Percentiles rank a stretch among this genome's conserved stretches.
phyloP scores from a whole-genome alignment of 2,329 filamentous ascomycete genomes.

The Biscogniauxia marginata region DNA sequence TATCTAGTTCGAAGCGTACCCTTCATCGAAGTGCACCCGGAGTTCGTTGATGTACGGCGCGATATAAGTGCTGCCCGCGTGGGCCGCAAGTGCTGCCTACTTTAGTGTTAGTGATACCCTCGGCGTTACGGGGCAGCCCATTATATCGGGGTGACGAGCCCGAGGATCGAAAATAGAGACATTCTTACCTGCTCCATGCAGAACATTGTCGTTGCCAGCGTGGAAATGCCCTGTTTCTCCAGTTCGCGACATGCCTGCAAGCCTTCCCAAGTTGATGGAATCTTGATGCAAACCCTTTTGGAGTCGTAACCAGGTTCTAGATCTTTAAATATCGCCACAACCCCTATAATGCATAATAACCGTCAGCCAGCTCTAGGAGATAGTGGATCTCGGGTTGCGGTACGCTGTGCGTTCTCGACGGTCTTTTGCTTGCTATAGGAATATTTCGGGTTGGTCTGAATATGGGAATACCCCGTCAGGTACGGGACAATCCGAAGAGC shows the following conservation, averaged over 20 bases:
- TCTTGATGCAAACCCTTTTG: conserved; percentile 59
- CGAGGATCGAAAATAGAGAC: background rate
- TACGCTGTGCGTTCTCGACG: conserved; percentile 50
- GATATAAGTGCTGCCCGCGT: conserved; percentile 59
- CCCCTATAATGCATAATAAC: conserved; percentile 37
- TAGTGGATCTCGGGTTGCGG: conserved; percentile 14
- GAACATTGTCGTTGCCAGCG: conserved; percentile 63
- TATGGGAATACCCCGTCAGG: conserved; percentile 51
- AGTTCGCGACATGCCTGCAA: conserved; percentile 57
- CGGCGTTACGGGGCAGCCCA: too few species aligned
- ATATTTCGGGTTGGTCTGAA: conserved; percentile 60
- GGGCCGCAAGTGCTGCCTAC: conserved; percentile 54
- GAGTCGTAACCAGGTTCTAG: conserved; percentile 44
- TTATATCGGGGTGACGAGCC: too few species aligned
- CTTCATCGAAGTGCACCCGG: conserved; percentile 57
- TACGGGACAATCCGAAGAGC: conserved; percentile 49
- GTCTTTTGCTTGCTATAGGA: conserved; percentile 51
- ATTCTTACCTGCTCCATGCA: conserved; percentile 50
- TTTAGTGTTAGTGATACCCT: too few species aligned
- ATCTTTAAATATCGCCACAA: conserved; percentile 46
- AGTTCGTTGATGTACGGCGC: conserved; percentile 67
- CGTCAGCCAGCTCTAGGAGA: background rate
- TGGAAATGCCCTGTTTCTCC: conserved; percentile 53
- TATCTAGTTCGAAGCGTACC: too few species aligned
- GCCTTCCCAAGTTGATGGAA: conserved; percentile 63